Percentiles rank a stretch among this genome's conserved stretches.
These are phyloP conservation scores for Salvia miltiorrhiza DNA, from an alignment of 257 asterid genomes.

Conservation along the genomic window DNA sequence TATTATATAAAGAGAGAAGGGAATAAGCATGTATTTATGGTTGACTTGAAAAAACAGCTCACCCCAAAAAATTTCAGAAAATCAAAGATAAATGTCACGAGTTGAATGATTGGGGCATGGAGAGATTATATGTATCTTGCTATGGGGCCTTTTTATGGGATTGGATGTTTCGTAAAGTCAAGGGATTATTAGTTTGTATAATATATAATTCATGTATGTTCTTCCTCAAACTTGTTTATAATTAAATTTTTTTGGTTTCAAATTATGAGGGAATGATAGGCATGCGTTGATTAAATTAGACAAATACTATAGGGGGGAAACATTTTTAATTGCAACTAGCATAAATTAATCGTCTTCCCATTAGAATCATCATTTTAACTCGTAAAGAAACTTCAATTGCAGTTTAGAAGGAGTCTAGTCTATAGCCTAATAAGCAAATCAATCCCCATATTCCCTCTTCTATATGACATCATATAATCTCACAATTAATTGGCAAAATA, in stretches of 20 bases:
- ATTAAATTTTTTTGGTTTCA: neutral
- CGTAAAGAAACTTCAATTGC: too few species aligned
- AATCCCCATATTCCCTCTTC: too few species aligned
- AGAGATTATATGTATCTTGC: constrained; percentile 55
- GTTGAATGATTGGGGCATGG: constrained; percentile 48
- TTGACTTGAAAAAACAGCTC: constrained; percentile 70
- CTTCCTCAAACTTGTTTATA: neutral
- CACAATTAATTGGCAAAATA: too few species aligned
- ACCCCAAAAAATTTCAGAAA: constrained; percentile 13
- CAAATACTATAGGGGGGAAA: too few species aligned
- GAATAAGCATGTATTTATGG: constrained; percentile 34
- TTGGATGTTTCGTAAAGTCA: constrained; percentile 40
- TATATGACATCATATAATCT: too few species aligned
- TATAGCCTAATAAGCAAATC: too few species aligned
- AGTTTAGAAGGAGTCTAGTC: too few species aligned
- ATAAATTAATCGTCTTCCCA: too few species aligned
- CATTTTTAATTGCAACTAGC: too few species aligned
- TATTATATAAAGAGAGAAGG: neutral
- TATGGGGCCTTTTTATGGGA: constrained; percentile 46
- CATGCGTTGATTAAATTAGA: too few species aligned
- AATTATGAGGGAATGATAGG: neutral
- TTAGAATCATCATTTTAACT: too few species aligned
- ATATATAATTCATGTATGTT: constrained; percentile 1
- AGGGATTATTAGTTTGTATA: constrained; percentile 32
- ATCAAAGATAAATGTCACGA: constrained; percentile 29